phyloP scores from a whole-genome alignment of 1,139 yeast genomes.

The Saccharomyces pastorianus region DNA sequence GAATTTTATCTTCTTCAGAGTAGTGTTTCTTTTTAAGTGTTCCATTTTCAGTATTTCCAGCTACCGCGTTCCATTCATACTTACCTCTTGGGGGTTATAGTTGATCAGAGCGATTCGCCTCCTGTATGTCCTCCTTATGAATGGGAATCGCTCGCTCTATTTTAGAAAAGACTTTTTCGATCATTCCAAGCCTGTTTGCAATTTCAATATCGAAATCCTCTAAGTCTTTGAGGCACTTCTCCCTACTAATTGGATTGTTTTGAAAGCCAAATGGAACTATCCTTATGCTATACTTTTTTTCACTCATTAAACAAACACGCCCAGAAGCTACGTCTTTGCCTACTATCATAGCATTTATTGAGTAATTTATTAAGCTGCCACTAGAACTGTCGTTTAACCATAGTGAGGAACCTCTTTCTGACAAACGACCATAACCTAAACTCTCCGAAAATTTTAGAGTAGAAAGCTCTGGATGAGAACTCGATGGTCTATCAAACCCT shows the following conservation, averaged over 20 bases:
- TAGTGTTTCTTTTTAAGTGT: not conserved
- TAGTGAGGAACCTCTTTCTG: not conserved
- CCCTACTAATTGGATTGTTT: not conserved
- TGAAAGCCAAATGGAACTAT: not conserved
- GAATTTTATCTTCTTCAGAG: not conserved
- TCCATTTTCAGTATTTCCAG: not conserved
- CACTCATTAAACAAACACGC: not conserved
- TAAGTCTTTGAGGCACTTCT: not conserved
- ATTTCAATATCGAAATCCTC: not conserved
- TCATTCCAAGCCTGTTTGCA: not conserved
- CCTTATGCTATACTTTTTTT: not conserved
- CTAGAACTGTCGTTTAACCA: not conserved
- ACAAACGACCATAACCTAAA: not conserved
- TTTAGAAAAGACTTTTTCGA: not conserved
- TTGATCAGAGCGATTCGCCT: not conserved
- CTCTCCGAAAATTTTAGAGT: not conserved
- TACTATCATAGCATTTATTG: not conserved
- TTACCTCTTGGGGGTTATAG: not conserved
- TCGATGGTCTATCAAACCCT: not conserved
- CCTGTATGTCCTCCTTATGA: not conserved
- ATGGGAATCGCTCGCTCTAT: not conserved
- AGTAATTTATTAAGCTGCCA: not conserved
- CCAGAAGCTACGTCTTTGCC: not conserved
- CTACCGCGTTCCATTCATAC: not conserved
- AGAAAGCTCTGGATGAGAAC: not conserved